Conservation (phyloP, 177 flowering plant genomes). For the Vitis hybrid region DNA sequence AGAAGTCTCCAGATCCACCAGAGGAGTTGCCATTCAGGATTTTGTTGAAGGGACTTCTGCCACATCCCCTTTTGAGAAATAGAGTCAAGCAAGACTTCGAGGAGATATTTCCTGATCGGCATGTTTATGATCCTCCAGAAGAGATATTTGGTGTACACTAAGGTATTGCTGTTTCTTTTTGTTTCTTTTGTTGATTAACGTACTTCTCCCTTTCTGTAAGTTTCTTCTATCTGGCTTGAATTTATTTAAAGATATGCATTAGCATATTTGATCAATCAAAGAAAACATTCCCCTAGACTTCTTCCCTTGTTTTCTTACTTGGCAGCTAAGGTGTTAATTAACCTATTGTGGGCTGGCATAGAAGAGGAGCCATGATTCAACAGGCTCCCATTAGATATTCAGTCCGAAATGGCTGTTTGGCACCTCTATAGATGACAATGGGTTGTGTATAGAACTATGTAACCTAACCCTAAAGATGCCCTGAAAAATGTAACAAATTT, state of each 20-base stretch:
- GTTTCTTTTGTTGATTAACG: background rate
- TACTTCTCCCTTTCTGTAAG: background rate
- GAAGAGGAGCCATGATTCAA: no score
- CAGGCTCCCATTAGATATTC: no score
- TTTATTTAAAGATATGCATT: no score
- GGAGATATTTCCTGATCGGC: constrained; percentile 82
- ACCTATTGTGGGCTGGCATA: no score
- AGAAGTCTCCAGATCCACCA: constrained; percentile 89
- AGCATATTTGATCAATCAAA: no score
- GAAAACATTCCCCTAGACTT: no score
- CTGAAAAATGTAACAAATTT: no score
- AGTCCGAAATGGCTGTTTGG: background rate
- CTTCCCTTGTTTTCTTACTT: no score
- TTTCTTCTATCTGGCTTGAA: background rate
- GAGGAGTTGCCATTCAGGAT: constrained; percentile 87
- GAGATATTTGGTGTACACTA: constrained; percentile 80
- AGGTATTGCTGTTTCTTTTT: constrained; percentile 27
- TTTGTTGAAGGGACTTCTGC: constrained; percentile 85
- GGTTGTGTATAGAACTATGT: no score
- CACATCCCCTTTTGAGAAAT: constrained; percentile 85
- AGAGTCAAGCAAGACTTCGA: constrained; percentile 89
- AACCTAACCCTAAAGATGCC: no score
- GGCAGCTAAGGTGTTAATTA: no score
- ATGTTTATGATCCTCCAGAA: constrained; percentile 90
- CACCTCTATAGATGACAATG: background rate